Conservation (phyloP, 1,284 basidiomycete species). For the Rhodotorula mucilaginosa region DNA sequence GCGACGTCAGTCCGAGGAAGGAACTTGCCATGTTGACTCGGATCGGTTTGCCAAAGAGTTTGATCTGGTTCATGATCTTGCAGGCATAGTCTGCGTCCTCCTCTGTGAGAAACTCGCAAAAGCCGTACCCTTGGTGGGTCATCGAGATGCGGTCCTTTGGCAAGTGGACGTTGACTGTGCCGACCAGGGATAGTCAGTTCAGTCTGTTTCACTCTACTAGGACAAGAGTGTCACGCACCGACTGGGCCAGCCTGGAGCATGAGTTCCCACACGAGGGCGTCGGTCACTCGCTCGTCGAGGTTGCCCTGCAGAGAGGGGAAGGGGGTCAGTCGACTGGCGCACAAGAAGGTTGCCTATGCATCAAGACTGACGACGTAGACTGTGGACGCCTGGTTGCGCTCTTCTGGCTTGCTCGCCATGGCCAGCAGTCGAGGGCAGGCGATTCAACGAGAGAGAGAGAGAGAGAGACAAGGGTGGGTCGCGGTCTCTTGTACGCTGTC, state of each 20-base stretch:
- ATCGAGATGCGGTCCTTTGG: constrained; percentile 99
- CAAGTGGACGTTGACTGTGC: constrained; percentile 90
- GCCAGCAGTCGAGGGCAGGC: too few relatives aligned
- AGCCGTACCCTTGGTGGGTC: constrained; percentile 97
- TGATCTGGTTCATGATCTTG: constrained; percentile 99
- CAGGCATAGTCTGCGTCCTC: constrained; percentile 98
- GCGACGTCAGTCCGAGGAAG: background rate
- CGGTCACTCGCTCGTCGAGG: constrained; percentile 88
- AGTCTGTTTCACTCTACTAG: constrained; percentile 41
- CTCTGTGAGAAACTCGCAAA: constrained; percentile 97
- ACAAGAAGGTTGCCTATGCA: too few relatives aligned
- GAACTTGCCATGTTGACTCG: constrained; percentile 89
- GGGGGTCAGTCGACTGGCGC: background rate
- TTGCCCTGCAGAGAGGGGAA: constrained; percentile 67
- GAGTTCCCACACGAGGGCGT: constrained; percentile 94
- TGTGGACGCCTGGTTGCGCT: constrained; percentile 69
- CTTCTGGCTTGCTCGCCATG: background rate
- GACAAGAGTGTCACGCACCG: constrained; percentile 58
- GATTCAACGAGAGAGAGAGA: too few relatives aligned
- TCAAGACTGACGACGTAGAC: constrained; percentile 72
- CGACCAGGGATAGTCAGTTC: background rate
- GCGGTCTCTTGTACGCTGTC: too few relatives aligned
- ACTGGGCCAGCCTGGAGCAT: constrained; percentile 98
- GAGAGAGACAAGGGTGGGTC: too few relatives aligned
- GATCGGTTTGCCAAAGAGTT: constrained; percentile 96